A percentile compares a stretch with the other conserved stretches of the same genome.
Evolutionary conservation across 768 basidiomycete genomes (phyloP).

Genomic region (Hortiboletus campestris): DNA sequence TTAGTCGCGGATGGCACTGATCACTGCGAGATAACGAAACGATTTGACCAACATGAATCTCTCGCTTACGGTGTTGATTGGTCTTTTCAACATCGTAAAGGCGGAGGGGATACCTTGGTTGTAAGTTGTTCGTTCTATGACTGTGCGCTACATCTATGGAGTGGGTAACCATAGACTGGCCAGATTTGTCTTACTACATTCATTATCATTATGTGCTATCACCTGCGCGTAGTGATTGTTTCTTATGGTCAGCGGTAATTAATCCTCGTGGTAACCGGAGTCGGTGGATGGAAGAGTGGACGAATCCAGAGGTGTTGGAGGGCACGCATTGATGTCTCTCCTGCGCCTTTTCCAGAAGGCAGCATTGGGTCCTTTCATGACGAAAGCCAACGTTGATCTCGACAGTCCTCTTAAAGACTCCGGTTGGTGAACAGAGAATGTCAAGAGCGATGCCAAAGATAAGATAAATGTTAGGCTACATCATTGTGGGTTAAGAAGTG

Average conservation of each 20-base stretch:
- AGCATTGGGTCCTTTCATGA: conserved; percentile 58
- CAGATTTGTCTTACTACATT: neutral
- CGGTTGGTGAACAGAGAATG: conserved; percentile 59
- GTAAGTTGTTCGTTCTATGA: conserved; percentile 98
- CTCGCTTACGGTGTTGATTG: conserved; percentile 94
- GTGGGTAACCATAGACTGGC: conserved; percentile 43
- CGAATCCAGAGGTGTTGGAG: conserved; percentile 9
- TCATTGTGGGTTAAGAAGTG: conserved; percentile 9
- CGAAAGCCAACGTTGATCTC: conserved; percentile 66
- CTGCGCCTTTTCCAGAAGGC: conserved; percentile 49
- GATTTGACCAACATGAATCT: conserved; percentile 75
- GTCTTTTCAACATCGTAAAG: conserved; percentile 47
- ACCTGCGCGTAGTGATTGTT: neutral
- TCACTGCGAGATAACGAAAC: conserved; percentile 43
- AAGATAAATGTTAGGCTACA: conserved; percentile 56
- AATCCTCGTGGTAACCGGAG: neutral
- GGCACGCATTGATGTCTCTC: conserved; percentile 7
- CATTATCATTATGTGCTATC: neutral
- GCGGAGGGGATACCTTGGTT: conserved; percentile 48
- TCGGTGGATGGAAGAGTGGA: neutral
- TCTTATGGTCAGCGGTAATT: neutral
- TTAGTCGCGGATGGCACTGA: conserved; percentile 12
- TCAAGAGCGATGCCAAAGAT: conserved; percentile 65
- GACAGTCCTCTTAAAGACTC: conserved; percentile 70
- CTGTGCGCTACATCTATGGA: conserved; percentile 79